phyloP scores from a whole-genome alignment of 2,329 filamentous ascomycete genomes.

The Arthrinium phaeospermum region DNA sequence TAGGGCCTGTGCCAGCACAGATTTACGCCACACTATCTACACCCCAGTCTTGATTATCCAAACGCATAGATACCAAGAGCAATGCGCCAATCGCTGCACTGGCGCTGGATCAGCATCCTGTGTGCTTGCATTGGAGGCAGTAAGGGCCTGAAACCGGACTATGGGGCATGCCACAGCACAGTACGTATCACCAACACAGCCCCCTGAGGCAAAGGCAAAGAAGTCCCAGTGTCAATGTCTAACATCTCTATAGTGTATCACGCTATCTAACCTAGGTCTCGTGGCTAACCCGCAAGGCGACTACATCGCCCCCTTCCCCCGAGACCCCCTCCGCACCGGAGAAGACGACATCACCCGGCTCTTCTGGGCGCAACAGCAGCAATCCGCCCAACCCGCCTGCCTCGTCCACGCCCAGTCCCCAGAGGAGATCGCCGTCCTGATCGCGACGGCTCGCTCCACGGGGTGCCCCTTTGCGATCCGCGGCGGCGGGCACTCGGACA shows the following conservation, averaged over 20 bases:
- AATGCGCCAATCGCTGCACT: background rate
- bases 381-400: background rate
- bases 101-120: background rate
- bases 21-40: no score
- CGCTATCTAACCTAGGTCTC: background rate
- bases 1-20: no score
- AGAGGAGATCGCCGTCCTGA: background rate
- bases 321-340: background rate
- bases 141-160: background rate
- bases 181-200: background rate
- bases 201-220: background rate
- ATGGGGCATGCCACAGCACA: background rate
- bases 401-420: background rate
- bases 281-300: background rate
- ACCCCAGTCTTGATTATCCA: no score
- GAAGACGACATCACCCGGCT: background rate
- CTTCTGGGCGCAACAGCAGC: constrained; percentile 6
- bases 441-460: background rate
- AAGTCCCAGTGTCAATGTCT: no score
- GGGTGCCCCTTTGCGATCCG: background rate
- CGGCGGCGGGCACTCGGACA: no score
- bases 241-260: background rate
- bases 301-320: background rate
- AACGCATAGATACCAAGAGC: background rate
- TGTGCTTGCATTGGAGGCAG: background rate